phyloP scores from a whole-genome alignment of 805 yeast species.

The Nakazawaea siamensis region DNA sequence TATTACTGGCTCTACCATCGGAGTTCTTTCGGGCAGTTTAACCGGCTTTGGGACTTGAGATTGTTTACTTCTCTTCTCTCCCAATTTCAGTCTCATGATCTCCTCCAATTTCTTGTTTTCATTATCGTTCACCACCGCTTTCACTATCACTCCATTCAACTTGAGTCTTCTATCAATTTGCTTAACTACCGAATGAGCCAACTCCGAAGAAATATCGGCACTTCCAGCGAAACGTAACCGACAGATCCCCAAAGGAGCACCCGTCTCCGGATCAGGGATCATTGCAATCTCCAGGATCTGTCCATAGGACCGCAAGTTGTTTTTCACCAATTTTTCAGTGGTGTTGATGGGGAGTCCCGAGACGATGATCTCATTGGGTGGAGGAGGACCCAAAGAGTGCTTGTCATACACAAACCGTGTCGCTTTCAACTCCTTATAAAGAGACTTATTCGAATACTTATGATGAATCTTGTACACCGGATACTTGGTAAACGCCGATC shows the following conservation, averaged over 20 bases:
- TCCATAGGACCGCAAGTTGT: conserved; percentile 58
- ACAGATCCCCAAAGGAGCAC: conserved; percentile 71
- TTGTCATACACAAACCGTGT: conserved; percentile 48
- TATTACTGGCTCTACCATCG: conserved; percentile 6
- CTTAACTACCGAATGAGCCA: conserved; percentile 37
- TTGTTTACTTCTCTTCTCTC: conserved; percentile 29
- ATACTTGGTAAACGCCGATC: conserved; percentile 27
- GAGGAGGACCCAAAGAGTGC: conserved; percentile 68
- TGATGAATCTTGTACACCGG: conserved; percentile 11
- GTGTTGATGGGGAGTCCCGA: conserved; percentile 55
- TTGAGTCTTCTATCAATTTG: conserved; percentile 31
- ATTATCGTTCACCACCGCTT: conserved; percentile 43
- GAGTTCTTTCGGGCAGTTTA: conserved; percentile 10
- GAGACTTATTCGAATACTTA: conserved; percentile 15
- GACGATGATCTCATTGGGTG: conserved; percentile 59
- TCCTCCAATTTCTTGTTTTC: conserved; percentile 28
- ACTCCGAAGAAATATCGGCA: conserved; percentile 33
- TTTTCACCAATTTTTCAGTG: conserved; percentile 34
- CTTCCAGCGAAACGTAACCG: conserved; percentile 55
- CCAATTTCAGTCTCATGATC: conserved; percentile 24
- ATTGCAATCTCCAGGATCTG: conserved; percentile 49
- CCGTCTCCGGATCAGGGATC: conserved; percentile 64
- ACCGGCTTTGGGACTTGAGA: conserved; percentile 15
- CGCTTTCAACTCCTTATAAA: conserved; percentile 12
- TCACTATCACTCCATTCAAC: conserved; percentile 44